Conservation (phyloP, 108 stramenopile species). For the Nannochloropsis oceanica region DNA sequence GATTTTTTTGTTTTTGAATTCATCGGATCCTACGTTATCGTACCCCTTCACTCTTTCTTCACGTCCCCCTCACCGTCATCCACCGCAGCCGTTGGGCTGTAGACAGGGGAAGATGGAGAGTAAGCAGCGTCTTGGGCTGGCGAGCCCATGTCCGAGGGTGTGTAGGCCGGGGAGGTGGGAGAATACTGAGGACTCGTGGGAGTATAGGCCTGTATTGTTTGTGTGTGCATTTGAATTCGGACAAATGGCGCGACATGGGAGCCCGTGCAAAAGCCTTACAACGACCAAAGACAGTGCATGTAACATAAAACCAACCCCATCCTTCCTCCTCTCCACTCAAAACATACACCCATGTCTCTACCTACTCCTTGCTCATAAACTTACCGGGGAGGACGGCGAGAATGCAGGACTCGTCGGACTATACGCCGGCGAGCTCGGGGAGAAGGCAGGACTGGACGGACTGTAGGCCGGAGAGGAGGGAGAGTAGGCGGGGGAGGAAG, state of each 20-base stretch:
- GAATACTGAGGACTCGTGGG: constrained; percentile 28
- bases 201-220: constrained; percentile 21
- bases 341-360: background rate
- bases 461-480: constrained; percentile 48
- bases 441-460: constrained; percentile 12
- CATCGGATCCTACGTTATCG: background rate
- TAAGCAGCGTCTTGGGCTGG: constrained; percentile 57
- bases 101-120: constrained; percentile 47
- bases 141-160: constrained; percentile 41
- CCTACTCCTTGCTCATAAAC: constrained; percentile 27
- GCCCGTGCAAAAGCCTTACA: background rate
- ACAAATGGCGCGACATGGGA: background rate
- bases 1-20: background rate
- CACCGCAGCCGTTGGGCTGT: background rate
- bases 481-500: constrained; percentile 36
- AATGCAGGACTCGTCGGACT: constrained; percentile 43
- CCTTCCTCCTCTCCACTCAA: background rate
- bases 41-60: background rate
- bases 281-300: background rate
- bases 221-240: constrained; percentile 6
- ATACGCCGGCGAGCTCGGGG: constrained; percentile 21
- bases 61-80: background rate
- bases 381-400: constrained; percentile 49
- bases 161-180: constrained; percentile 35
- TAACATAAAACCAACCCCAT: background rate